Conservation (phyloP, 2,329 filamentous ascomycete species). For the Curvularia spicifera region DNA sequence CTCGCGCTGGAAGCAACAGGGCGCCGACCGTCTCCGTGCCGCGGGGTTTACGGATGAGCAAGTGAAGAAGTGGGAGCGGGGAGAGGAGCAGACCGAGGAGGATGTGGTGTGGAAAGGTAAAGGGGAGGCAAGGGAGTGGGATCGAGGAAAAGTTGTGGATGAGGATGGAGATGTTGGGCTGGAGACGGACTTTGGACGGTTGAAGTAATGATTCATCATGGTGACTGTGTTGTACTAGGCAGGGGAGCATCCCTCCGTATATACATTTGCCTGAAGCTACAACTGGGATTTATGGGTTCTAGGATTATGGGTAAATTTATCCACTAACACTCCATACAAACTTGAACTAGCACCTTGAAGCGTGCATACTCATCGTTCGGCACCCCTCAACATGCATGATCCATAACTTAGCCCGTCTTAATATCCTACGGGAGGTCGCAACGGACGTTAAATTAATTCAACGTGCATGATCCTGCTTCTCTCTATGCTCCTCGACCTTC, state of each 20-base stretch:
- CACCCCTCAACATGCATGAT: constrained; percentile 3
- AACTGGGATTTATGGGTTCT: neutral
- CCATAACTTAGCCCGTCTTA: no score
- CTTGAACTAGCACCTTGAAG: no score
- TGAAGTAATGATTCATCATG: constrained; percentile 23
- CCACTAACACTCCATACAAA: neutral
- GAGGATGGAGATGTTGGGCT: constrained; percentile 61
- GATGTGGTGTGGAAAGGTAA: constrained; percentile 75
- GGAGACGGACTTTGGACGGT: constrained; percentile 57
- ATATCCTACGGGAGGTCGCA: no score
- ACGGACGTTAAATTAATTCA: no score
- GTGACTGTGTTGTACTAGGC: neutral
- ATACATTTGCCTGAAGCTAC: neutral
- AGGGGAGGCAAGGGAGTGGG: constrained; percentile 73
- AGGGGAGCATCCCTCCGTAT: neutral
- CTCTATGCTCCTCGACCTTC: constrained; percentile 15
- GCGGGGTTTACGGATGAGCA: constrained; percentile 81
- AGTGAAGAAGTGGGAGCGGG: constrained; percentile 73
- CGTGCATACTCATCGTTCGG: neutral
- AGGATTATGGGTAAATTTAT: neutral
- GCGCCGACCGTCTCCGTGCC: constrained; percentile 74
- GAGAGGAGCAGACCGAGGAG: constrained; percentile 65
- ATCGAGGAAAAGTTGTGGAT: constrained; percentile 67
- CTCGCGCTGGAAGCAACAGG: constrained; percentile 76
- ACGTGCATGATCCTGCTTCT: constrained; percentile 1